Evolutionary conservation across 441 rosid species (phyloP), one percentile per base, ranked within the genome.

Genomic region (Cnidoscolus chayamansa): DNA sequence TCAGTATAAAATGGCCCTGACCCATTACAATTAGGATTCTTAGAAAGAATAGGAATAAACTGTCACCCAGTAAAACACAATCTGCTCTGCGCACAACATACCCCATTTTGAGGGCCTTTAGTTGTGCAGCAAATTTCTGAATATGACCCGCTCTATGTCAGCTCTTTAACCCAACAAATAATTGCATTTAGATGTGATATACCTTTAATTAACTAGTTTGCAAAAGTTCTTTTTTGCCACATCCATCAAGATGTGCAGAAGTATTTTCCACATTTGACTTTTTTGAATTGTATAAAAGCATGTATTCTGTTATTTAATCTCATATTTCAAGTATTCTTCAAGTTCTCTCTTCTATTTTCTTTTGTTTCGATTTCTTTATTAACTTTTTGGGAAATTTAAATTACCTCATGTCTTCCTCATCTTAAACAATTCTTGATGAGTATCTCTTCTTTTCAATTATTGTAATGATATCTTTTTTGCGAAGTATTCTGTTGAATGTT

Each of bases 401-500:
- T 54, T 31, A 31, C n/a, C 12, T 53, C 25, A 7, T 67, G 70
- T 49, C 20, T 15, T 32, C 57, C 49, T 12, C 25, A 7, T 48
- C 25, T 35, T 37, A 6, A 31, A 30, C 13, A 66, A 66, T 54
- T 10, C 37, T 32, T 16, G 48, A 40, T 17, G 17, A 49, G 19
- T n/a, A 61, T 54, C 15, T 47, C 37, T 35, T 67, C 20, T 65
- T 32, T 51, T n/a, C 49, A 45, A 31, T 71, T 13, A n/a, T 55
- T 58, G 49, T 55, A 19, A 45, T 45, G 45, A 65, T 6, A 25
- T 48, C 3, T 47, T 54, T 56, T 51, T 35, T 45, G 4, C 37
- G 3, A 76, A 55, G n/a, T 77, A 59, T 63, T 55, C 71, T 71
- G 2, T 68, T 70, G 72, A 72, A 50, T 71, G 55, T 50, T 40